Evolutionary conservation across 129 eudicot genomes (phyloP).

Genomic region (Arctium minus): DNA sequence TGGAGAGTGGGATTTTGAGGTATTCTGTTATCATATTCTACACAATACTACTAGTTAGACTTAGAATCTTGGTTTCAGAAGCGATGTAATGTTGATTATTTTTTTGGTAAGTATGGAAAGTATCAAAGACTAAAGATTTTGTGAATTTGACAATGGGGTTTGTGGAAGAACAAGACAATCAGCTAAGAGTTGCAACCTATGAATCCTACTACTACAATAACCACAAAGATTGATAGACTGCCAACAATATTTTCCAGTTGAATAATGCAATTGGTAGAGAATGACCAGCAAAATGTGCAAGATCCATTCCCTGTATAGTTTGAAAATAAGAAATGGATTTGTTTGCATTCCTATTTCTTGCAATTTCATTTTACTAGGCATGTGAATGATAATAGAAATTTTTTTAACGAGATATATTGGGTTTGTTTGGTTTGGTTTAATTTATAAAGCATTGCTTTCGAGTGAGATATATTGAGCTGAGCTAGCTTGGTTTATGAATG

Average conservation of each 20-base stretch:
- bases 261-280: neutral
- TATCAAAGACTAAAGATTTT: constrained; percentile 63
- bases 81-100: neutral
- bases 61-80: neutral
- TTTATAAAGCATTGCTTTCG: neutral
- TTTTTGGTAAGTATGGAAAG: constrained; percentile 63
- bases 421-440: neutral
- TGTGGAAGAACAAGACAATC: constrained; percentile 61
- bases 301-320: neutral
- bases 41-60: no score
- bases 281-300: neutral
- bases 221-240: constrained; percentile 25
- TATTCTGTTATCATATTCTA: constrained; percentile 11
- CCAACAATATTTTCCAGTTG: neutral
- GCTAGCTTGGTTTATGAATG: neutral
- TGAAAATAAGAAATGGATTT: neutral
- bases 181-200: constrained; percentile 67
- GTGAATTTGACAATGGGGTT: constrained; percentile 72
- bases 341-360: neutral
- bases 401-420: neutral
- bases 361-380: neutral
- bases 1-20: constrained; percentile 96
- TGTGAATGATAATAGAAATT: neutral
- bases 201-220: constrained; percentile 51
- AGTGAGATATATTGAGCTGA: neutral